phyloP scores from a whole-genome alignment of 1,139 yeast genomes.

The Protomyces inouyei region DNA sequence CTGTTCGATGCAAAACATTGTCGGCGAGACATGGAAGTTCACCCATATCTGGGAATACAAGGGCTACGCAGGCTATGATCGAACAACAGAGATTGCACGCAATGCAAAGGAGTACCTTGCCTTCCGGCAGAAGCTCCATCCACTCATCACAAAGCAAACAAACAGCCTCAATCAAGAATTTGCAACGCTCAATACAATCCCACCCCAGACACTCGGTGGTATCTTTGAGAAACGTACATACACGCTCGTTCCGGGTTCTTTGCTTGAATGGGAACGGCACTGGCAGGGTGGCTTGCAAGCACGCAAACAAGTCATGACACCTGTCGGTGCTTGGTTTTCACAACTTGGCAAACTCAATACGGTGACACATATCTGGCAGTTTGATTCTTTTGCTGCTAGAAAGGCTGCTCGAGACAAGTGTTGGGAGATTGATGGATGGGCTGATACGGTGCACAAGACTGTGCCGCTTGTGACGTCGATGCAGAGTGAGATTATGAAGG shows the following conservation, averaged over 20 bases:
- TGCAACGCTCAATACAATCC: slow-evolving; percentile 46
- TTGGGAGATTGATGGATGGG: slow-evolving; percentile 47
- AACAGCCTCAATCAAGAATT: slow-evolving; percentile 44
- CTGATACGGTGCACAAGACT: slow-evolving; percentile 45
- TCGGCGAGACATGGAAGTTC: slow-evolving; percentile 43
- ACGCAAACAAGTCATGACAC: slow-evolving; percentile 47
- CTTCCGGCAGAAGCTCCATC: slow-evolving; percentile 38
- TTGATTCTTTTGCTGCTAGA: slow-evolving; percentile 45
- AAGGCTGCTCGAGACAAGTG: slow-evolving; percentile 43
- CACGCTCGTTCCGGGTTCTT: slow-evolving; percentile 42
- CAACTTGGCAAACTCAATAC: slow-evolving; percentile 43
- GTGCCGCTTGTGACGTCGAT: slow-evolving; percentile 43
- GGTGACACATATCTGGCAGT: slow-evolving; percentile 47
- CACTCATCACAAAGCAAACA: slow-evolving; percentile 40
- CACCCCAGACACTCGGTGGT: slow-evolving; percentile 45
- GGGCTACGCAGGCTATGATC: slow-evolving; percentile 45
- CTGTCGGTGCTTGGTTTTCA: slow-evolving; percentile 48
- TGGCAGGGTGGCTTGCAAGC: slow-evolving; percentile 45
- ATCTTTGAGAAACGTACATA: slow-evolving; percentile 44
- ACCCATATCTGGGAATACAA: slow-evolving; percentile 46
- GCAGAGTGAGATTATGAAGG: slow-evolving; percentile 43
- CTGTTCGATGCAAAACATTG: slow-evolving; percentile 45
- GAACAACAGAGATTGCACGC: slow-evolving; percentile 41
- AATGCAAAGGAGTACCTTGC: slow-evolving; percentile 37
- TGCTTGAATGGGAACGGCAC: slow-evolving; percentile 45